phyloP scores from a whole-genome alignment of 2,329 filamentous ascomycete genomes.

The Pleoardoris graminearum region DNA sequence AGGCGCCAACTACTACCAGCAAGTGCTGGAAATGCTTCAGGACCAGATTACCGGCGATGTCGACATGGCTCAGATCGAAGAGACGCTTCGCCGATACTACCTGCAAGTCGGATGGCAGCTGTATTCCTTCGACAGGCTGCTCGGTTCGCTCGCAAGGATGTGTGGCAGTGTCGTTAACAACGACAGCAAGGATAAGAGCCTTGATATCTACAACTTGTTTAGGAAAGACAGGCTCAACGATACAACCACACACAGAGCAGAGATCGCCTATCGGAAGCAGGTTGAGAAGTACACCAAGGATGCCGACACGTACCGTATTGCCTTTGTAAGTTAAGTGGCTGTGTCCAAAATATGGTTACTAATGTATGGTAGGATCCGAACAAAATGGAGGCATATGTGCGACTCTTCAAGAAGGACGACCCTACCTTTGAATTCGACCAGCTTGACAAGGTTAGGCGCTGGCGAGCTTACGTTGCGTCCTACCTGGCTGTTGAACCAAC shows the following conservation, averaged over 20 bases:
- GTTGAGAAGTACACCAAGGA: constrained; percentile 94
- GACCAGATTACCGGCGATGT: constrained; percentile 81
- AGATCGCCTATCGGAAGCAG: constrained; percentile 87
- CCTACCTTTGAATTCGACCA: constrained; percentile 75
- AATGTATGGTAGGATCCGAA: constrained; percentile 52
- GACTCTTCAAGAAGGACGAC: constrained; percentile 86
- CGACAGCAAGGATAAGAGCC: constrained; percentile 90
- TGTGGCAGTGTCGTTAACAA: constrained; percentile 80
- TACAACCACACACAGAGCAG: constrained; percentile 84
- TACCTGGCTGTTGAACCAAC: constrained; percentile 89
- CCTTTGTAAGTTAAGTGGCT: constrained; percentile 71
- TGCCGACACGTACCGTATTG: constrained; percentile 85
- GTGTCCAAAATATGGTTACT: constrained; percentile 31
- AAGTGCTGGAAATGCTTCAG: constrained; percentile 83
- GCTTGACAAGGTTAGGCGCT: constrained; percentile 64
- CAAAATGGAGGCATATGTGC: constrained; percentile 73
- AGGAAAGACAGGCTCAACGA: constrained; percentile 78
- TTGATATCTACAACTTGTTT: constrained; percentile 87
- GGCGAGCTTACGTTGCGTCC: constrained; percentile 95
- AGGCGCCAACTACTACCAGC: constrained; percentile 77
- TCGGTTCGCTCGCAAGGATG: constrained; percentile 78
- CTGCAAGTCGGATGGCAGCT: constrained; percentile 88
- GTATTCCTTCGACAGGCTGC: constrained; percentile 88
- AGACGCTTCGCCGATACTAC: constrained; percentile 89
- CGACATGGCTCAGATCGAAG: constrained; percentile 83